phyloP scores from a whole-genome alignment of 2,329 filamentous ascomycete genomes.

The Fusarium compactum region DNA sequence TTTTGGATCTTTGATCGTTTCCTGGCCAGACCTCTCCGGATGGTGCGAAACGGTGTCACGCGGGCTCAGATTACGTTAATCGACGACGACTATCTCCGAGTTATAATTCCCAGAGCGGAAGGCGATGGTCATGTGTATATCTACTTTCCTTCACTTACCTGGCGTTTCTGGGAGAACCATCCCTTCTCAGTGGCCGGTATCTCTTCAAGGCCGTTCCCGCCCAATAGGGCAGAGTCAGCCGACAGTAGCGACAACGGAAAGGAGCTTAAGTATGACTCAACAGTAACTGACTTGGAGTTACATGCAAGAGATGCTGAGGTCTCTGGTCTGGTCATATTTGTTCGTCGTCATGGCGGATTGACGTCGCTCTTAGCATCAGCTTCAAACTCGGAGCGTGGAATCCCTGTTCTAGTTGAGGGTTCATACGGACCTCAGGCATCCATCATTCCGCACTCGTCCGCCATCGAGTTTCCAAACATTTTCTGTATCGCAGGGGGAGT shows the following conservation, averaged over 20 bases:
- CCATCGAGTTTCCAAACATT: constrained; percentile 39
- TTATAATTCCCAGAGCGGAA: constrained; percentile 43
- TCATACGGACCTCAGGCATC: constrained; percentile 42
- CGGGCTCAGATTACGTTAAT: constrained; percentile 42
- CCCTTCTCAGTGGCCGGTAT: constrained; percentile 47
- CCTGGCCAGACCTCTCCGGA: background rate
- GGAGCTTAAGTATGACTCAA: background rate
- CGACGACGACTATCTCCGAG: constrained; percentile 48
- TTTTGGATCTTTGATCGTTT: background rate
- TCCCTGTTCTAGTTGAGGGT: constrained; percentile 47
- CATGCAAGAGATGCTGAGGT: constrained; percentile 17
- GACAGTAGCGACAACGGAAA: background rate
- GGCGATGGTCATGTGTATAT: constrained; percentile 47
- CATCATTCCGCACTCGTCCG: background rate
- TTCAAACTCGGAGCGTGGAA: constrained; percentile 14
- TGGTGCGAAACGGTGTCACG: constrained; percentile 15
- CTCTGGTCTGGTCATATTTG: constrained; percentile 46
- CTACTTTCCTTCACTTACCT: constrained; percentile 48
- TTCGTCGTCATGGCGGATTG: constrained; percentile 42
- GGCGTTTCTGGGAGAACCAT: constrained; percentile 51
- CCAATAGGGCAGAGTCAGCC: background rate
- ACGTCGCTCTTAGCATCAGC: constrained; percentile 37
- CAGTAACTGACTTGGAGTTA: background rate
- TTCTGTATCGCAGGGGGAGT: constrained; percentile 50
- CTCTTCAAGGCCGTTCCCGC: constrained; percentile 10